Percentiles rank a stretch among this genome's conserved stretches.
phyloP scores from a whole-genome alignment of 2,329 filamentous ascomycete genomes.

The Fusarium domesticum region DNA sequence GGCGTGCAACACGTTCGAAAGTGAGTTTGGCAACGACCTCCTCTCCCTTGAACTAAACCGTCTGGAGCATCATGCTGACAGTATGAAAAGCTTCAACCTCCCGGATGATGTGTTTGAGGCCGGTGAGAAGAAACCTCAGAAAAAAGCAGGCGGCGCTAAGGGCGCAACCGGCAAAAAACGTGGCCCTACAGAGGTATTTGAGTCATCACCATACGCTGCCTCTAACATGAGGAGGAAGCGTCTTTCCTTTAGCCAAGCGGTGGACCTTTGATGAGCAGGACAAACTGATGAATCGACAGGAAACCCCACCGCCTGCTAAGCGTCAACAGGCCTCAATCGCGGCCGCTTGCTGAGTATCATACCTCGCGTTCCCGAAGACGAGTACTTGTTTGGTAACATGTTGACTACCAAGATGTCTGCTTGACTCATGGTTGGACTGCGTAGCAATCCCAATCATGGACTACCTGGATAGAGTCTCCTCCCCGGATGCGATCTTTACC shows the following conservation, averaged over 20 bases:
- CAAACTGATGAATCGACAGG: slow-evolving; percentile 33
- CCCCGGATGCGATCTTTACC: slow-evolving; percentile 21
- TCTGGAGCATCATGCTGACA: slow-evolving; percentile 5
- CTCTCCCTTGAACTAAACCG: no score
- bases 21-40: slow-evolving; percentile 51
- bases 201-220: slow-evolving; percentile 18
- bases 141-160: slow-evolving; percentile 45
- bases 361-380: slow-evolving; percentile 4
- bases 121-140: slow-evolving; percentile 71
- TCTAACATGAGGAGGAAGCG: slow-evolving; percentile 12
- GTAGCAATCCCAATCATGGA: slow-evolving; percentile 1
- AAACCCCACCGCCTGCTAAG: slow-evolving; percentile 40
- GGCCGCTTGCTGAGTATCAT: slow-evolving; percentile 36
- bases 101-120: slow-evolving; percentile 85
- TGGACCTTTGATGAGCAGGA: slow-evolving; percentile 5
- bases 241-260: slow-evolving; percentile 1
- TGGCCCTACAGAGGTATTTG: slow-evolving; percentile 45
- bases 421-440: slow-evolving; percentile 7
- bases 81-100: slow-evolving; percentile 67
- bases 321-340: slow-evolving; percentile 42
- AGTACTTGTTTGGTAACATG: slow-evolving; percentile 9
- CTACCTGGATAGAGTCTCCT: slow-evolving; percentile 7
- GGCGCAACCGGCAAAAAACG: slow-evolving; percentile 47
- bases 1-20: slow-evolving; percentile 81
- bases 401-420: slow-evolving; percentile 10